Conservation (phyloP, 306 rosid genomes). For the Casuarina cunninghamiana region DNA sequence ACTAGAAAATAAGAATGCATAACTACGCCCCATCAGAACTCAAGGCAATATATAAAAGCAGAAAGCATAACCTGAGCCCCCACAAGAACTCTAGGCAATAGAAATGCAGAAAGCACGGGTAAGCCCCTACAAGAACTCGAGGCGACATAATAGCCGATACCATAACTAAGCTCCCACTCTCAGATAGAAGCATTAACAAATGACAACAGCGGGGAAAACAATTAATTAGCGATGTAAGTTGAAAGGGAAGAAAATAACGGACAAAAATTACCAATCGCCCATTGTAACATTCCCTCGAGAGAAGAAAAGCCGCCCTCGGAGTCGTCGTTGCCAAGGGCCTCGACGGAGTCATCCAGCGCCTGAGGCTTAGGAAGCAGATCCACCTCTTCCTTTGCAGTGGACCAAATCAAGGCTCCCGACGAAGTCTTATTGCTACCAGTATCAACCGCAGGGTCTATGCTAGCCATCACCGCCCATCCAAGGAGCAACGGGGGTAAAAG, state of each 20-base stretch:
- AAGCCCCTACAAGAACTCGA: too few relatives aligned
- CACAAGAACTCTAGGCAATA: too few relatives aligned
- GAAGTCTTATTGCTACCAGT: background rate
- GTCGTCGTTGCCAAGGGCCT: constrained; percentile 18
- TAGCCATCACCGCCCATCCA: background rate
- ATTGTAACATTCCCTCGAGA: constrained; percentile 83
- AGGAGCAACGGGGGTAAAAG: background rate
- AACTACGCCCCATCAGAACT: too few relatives aligned
- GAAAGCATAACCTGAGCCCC: too few relatives aligned
- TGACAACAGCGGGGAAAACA: background rate
- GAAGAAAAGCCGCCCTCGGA: constrained; percentile 86
- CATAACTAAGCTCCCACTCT: background rate
- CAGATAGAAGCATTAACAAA: background rate
- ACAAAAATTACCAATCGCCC: constrained; percentile 66
- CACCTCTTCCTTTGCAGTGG: constrained; percentile 50
- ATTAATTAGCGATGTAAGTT: background rate
- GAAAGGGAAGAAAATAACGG: background rate
- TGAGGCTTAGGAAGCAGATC: constrained; percentile 38
- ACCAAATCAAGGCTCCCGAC: constrained; percentile 36
- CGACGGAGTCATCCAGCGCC: constrained; percentile 25
- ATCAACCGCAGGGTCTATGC: background rate
- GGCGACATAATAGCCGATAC: too few relatives aligned
- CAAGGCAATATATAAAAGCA: too few relatives aligned
- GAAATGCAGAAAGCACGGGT: too few relatives aligned
- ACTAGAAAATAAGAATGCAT: too few relatives aligned